Evolutionary conservation across 352 stramenopile species (phyloP).

Genomic region (Phytopythium montanum): DNA sequence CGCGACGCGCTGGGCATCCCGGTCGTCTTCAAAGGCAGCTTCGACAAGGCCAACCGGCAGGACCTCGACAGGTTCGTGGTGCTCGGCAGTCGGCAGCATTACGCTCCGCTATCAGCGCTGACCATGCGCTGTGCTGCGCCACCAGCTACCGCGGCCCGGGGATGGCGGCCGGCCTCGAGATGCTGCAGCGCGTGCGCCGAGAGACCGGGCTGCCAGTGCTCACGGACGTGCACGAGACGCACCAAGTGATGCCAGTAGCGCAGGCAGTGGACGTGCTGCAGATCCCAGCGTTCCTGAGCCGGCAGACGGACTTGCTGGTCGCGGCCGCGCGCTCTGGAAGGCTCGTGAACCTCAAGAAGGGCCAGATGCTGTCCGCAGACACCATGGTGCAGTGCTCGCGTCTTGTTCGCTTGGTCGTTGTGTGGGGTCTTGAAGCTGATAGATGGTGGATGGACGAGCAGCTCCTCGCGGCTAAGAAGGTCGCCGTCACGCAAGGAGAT

Average conservation of each 20-base stretch:
- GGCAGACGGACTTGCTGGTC: constrained; percentile 86
- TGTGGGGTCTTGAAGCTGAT: neutral
- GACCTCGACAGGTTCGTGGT: constrained; percentile 48
- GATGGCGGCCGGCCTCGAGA: constrained; percentile 57
- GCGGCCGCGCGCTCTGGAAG: constrained; percentile 65
- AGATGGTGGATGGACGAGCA: constrained; percentile 14
- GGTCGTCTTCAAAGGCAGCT: constrained; percentile 88
- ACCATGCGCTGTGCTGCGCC: neutral
- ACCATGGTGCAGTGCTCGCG: constrained; percentile 73
- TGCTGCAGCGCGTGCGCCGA: constrained; percentile 76
- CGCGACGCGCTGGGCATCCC: constrained; percentile 60
- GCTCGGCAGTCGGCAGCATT: neutral
- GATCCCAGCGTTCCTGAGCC: constrained; percentile 86
- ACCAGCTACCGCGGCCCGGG: constrained; percentile 73
- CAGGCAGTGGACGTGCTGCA: constrained; percentile 80
- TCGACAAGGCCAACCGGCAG: constrained; percentile 89
- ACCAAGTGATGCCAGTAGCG: constrained; percentile 67
- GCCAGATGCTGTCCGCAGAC: constrained; percentile 82
- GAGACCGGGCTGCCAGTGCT: constrained; percentile 68
- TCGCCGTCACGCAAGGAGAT: constrained; percentile 54
- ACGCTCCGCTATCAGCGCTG: neutral
- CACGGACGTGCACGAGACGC: constrained; percentile 85
- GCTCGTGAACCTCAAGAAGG: constrained; percentile 88
- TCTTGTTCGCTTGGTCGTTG: constrained; percentile 12
- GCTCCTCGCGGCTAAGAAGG: constrained; percentile 73